Evolutionary conservation across 176 grass and related monocot genomes (phyloP).

Genomic region (Urochloa ruziziensis): DNA sequence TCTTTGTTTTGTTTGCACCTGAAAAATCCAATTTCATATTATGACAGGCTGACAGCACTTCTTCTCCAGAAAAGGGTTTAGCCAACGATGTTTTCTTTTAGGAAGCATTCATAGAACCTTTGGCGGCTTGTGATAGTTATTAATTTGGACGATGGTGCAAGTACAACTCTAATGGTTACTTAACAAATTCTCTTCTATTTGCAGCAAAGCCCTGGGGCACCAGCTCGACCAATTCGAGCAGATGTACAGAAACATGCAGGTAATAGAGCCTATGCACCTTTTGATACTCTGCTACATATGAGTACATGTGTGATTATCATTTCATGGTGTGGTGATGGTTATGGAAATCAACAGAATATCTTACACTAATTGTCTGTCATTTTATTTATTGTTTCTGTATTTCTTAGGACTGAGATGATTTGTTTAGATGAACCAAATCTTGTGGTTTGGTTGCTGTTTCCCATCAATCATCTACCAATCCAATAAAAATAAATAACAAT

Average conservation of each 20-base stretch:
- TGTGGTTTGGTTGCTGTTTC: background rate
- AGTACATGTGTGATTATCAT: background rate
- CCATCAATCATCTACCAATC: too few species aligned
- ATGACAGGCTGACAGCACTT: background rate
- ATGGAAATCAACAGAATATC: background rate
- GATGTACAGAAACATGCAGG: constrained; percentile 50
- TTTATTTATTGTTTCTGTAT: background rate
- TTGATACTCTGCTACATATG: constrained; percentile 7
- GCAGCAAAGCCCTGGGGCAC: too few species aligned
- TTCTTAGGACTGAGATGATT: constrained; percentile 10
- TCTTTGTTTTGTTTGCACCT: background rate
- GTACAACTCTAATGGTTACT: background rate
- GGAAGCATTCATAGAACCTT: constrained; percentile 6
- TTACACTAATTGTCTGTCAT: background rate
- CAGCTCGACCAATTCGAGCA: constrained; percentile 47
- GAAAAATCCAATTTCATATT: background rate
- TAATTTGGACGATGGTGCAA: background rate
- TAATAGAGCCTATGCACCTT: constrained; percentile 17
- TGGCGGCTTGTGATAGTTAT: constrained; percentile 5
- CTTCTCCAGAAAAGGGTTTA: background rate
- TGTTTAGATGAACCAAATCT: background rate
- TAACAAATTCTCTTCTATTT: constrained; percentile 6
- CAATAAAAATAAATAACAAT: too few species aligned
- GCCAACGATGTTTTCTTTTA: background rate
- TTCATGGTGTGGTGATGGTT: background rate